phyloP scores from a whole-genome alignment of 2,329 filamentous ascomycete species.

The Thelonectria blattea region DNA sequence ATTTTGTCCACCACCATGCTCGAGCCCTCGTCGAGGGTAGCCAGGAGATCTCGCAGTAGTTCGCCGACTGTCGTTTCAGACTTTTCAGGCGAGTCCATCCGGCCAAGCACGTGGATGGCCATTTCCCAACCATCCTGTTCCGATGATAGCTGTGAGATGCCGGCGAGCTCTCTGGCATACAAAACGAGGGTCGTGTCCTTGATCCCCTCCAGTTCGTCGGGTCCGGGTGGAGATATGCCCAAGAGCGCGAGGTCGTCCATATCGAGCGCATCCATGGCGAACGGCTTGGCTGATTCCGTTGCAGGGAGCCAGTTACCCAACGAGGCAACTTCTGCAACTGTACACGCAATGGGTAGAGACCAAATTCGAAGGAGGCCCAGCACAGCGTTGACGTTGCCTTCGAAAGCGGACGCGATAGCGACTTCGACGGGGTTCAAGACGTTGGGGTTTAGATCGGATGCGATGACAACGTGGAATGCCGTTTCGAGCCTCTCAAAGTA shows the following conservation, averaged over 20 bases:
- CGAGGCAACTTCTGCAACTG: conserved; percentile 84
- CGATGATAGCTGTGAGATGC: conserved; percentile 56
- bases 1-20: conserved; percentile 79
- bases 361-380: conserved; percentile 76
- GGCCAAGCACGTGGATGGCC: conserved; percentile 80
- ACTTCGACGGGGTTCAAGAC: conserved; percentile 78
- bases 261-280: conserved; percentile 71
- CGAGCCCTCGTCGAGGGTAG: conserved; percentile 67
- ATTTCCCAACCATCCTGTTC: conserved; percentile 84
- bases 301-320: conserved; percentile 80
- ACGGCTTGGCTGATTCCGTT: conserved; percentile 47
- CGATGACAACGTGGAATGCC: conserved; percentile 71
- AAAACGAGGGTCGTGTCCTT: conserved; percentile 80
- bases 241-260: conserved; percentile 86
- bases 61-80: conserved; percentile 77
- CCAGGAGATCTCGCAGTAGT: conserved; percentile 72
- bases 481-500: conserved; percentile 77
- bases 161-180: conserved; percentile 74
- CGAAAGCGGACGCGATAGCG: conserved; percentile 79
- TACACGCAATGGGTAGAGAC: conserved; percentile 80
- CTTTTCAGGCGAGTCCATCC: conserved; percentile 75
- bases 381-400: conserved; percentile 79
- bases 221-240: conserved; percentile 65
- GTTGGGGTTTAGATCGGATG: conserved; percentile 78
- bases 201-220: conserved; percentile 67